A percentile compares a stretch with the other conserved stretches of the same genome.
These are phyloP conservation scores for Jamesozyma spencerorum DNA, from an alignment of 805 yeast genomes.

Conservation along the genomic window DNA sequence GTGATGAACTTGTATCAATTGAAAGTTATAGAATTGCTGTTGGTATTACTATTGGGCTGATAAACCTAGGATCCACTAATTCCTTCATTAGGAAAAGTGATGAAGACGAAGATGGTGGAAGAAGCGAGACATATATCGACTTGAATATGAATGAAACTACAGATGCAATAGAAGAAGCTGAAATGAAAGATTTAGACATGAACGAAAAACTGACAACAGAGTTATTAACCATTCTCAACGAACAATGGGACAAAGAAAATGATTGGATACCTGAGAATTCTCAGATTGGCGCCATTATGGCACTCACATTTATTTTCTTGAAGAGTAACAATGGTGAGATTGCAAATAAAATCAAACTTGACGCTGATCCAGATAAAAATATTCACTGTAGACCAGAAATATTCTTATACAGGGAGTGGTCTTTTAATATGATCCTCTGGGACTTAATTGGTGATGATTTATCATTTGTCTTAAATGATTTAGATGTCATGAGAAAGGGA, in stretches of 20 bases:
- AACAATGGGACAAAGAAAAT: constrained; percentile 19
- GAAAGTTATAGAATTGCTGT: constrained; percentile 67
- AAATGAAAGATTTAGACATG: not conserved
- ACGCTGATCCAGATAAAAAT: constrained; percentile 25
- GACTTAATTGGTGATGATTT: constrained; percentile 39
- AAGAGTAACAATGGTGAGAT: constrained; percentile 51
- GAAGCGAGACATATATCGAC: constrained; percentile 1
- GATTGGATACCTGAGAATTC: constrained; percentile 31
- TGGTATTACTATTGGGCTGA: constrained; percentile 79
- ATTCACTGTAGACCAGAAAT: constrained; percentile 57
- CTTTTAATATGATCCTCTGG: constrained; percentile 67
- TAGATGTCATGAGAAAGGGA: constrained; percentile 3
- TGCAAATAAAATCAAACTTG: constrained; percentile 51
- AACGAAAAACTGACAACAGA: constrained; percentile 2
- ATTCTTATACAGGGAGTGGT: constrained; percentile 54
- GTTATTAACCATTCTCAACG: constrained; percentile 14
- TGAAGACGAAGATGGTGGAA: constrained; percentile 3
- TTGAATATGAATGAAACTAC: not conserved
- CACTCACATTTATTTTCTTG: constrained; percentile 64
- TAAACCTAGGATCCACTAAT: constrained; percentile 66
- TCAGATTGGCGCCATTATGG: constrained; percentile 63
- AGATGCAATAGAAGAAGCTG: not conserved
- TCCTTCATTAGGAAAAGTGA: not conserved
- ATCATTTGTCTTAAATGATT: constrained; percentile 17
- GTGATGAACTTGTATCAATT: constrained; percentile 35